Conservation (phyloP, 345 rosid genomes). For the Dovyalis caffra region DNA sequence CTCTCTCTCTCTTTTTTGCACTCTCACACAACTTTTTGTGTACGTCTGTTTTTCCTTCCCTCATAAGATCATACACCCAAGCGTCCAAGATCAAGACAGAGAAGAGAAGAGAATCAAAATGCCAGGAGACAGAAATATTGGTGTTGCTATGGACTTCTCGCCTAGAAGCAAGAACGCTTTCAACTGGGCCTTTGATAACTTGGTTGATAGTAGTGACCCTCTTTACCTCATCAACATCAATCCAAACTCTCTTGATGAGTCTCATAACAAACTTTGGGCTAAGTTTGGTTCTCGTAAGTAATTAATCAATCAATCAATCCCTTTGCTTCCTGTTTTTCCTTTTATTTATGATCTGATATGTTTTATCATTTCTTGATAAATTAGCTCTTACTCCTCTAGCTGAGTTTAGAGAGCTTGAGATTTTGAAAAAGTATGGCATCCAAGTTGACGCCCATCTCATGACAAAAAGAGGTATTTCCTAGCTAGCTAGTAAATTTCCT, state of each 20-base stretch:
- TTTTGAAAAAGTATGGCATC: constrained; percentile 57
- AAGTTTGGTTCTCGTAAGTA: constrained; percentile 77
- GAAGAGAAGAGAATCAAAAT: constrained; percentile 36
- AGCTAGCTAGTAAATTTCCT: not conserved
- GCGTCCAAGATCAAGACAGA: not conserved
- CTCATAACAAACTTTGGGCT: constrained; percentile 55
- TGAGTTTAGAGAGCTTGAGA: constrained; percentile 81
- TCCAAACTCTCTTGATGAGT: constrained; percentile 39
- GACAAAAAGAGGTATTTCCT: constrained; percentile 72
- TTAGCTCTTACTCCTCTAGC: constrained; percentile 81
- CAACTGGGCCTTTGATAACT: constrained; percentile 77
- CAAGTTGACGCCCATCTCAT: constrained; percentile 61
- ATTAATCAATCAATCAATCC: not conserved
- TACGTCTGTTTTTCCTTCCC: not conserved
- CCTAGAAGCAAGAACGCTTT: constrained; percentile 88
- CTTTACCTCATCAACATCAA: constrained; percentile 68
- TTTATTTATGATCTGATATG: constrained; percentile 29
- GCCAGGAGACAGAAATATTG: constrained; percentile 62
- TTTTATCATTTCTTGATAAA: not conserved
- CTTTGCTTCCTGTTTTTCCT: not conserved
- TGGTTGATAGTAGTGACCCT: constrained; percentile 74
- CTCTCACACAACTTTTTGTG: not conserved
- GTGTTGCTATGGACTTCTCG: constrained; percentile 94
- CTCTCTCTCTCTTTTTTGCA: not conserved
- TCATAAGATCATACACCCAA: not conserved